phyloP scores from a whole-genome alignment of 768 basidiomycete genomes.

The Coprinopsis marcescibilis region DNA sequence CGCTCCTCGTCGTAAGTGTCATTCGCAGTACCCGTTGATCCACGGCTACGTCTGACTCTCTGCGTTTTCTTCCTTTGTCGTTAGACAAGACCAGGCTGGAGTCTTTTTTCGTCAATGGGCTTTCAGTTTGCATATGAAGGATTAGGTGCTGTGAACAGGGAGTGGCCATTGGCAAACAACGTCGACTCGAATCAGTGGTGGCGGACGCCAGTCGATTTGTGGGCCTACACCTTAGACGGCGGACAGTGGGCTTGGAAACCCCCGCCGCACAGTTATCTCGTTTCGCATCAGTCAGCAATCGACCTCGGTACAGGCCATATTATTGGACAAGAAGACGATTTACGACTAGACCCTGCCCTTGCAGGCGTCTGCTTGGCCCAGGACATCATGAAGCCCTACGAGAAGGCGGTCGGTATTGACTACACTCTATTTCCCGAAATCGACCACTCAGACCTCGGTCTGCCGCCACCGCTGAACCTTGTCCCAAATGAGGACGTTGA shows the following conservation, averaged over 20 bases:
- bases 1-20: conserved; percentile 8
- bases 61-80: neutral
- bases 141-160: neutral
- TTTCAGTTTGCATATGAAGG: neutral
- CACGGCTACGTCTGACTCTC: neutral
- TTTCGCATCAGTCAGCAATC: neutral
- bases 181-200: neutral
- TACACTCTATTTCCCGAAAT: conserved; percentile 19
- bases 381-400: conserved; percentile 33
- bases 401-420: conserved; percentile 38
- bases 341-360: conserved; percentile 32
- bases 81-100: conserved; percentile 1
- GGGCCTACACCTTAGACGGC: neutral
- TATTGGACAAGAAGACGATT: neutral
- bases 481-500: conserved; percentile 28
- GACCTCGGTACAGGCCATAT: neutral
- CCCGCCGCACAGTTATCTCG: conserved; percentile 5
- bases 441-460: conserved; percentile 12
- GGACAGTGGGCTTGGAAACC: neutral
- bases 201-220: neutral
- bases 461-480: conserved; percentile 11
- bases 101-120: conserved; percentile 4
- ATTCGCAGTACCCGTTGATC: too few species aligned
- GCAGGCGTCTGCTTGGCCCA: conserved; percentile 32
- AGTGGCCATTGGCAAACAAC: neutral